These are phyloP conservation scores for Ustilago esculenta DNA, from an alignment of 1,284 basidiomycete species.

Conservation along the genomic window DNA sequence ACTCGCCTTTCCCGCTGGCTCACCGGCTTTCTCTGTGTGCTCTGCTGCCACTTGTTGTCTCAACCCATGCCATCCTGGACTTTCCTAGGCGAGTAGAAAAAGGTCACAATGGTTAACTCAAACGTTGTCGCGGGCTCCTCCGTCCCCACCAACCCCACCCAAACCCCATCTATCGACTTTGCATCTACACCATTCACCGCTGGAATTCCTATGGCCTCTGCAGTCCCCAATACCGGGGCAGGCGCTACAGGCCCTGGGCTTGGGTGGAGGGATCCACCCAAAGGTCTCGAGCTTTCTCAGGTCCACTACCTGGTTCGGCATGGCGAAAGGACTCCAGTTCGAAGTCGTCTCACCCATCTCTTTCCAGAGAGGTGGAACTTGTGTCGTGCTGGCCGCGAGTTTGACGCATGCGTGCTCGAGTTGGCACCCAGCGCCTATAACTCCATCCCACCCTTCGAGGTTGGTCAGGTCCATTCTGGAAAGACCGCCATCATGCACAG, in stretches of 20 bases:
- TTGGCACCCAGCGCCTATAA: conserved; percentile 12
- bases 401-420: conserved; percentile 54
- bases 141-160: conserved; percentile 2
- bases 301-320: conserved; percentile 63
- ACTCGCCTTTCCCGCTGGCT: neutral
- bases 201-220: conserved; percentile 41
- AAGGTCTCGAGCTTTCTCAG: conserved; percentile 52
- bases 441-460: conserved; percentile 29
- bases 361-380: conserved; percentile 61
- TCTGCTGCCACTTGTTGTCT: neutral
- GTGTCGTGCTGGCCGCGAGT: conserved; percentile 58
- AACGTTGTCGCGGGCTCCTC: neutral
- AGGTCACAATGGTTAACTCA: conserved; percentile 5
- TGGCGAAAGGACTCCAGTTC: conserved; percentile 63
- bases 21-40: neutral
- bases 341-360: conserved; percentile 55
- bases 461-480: conserved; percentile 26
- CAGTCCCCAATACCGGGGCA: conserved; percentile 28
- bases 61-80: neutral
- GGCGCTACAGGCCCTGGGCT: conserved; percentile 47
- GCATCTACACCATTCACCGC: conserved; percentile 28
- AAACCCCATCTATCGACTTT: conserved; percentile 1
- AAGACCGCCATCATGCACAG: conserved; percentile 30
- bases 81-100: neutral
- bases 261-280: conserved; percentile 56